Percentiles rank a stretch among this genome's conserved stretches.
phyloP scores from a whole-genome alignment of 1,284 basidiomycete genomes.

The Cryptococcus sp. region DNA sequence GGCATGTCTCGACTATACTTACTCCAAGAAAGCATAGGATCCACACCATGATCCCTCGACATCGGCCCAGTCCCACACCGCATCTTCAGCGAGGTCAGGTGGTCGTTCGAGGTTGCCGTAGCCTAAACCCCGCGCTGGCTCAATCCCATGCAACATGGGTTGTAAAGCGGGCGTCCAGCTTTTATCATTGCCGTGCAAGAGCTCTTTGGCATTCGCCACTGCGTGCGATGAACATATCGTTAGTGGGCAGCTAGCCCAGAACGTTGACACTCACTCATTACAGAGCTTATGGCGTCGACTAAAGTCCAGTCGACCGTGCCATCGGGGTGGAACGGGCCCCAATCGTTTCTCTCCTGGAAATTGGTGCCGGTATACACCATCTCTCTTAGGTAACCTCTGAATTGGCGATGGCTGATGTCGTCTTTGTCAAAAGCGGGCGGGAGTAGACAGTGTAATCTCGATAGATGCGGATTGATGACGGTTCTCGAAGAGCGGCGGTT shows the following conservation, averaged over 20 bases:
- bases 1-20: constrained; percentile 9
- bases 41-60: constrained; percentile 43
- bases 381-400: constrained; percentile 37
- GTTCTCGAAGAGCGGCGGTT: constrained; percentile 11
- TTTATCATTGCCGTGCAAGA: constrained; percentile 25
- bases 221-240: not conserved
- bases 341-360: constrained; percentile 38
- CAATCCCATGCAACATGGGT: constrained; percentile 35
- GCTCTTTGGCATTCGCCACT: constrained; percentile 42
- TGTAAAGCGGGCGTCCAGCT: constrained; percentile 30
- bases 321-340: constrained; percentile 36
- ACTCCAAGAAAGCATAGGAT: constrained; percentile 51
- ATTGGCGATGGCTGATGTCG: constrained; percentile 20
- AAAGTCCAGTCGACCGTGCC: constrained; percentile 45
- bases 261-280: constrained; percentile 43
- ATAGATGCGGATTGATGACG: constrained; percentile 24
- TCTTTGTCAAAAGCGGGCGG: constrained; percentile 25
- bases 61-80: constrained; percentile 46
- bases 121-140: constrained; percentile 33
- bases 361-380: constrained; percentile 35
- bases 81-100: constrained; percentile 16
- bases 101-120: constrained; percentile 30
- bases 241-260: not conserved
- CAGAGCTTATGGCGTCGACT: constrained; percentile 39
- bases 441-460: constrained; percentile 31